phyloP scores from a whole-genome alignment of 106 monocot species.

The Allium sativum region DNA sequence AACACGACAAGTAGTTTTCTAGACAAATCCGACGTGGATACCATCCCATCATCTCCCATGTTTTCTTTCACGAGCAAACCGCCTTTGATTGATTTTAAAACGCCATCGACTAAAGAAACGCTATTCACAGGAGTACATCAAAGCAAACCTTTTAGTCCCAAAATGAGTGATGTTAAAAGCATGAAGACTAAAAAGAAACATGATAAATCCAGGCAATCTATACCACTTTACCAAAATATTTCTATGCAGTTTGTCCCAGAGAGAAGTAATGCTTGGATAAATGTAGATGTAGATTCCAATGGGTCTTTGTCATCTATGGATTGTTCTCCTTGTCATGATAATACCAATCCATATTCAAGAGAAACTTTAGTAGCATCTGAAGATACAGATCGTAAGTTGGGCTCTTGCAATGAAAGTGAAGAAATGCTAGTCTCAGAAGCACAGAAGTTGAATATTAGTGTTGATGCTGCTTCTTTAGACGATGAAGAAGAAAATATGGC shows the following conservation, averaged over 20 bases:
- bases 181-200: conserved; percentile 35
- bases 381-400: conserved; percentile 10
- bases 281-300: conserved; percentile 19
- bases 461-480: conserved; percentile 19
- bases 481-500: conserved; percentile 14
- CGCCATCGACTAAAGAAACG: conserved; percentile 24
- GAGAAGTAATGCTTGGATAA: conserved; percentile 21
- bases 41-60: conserved; percentile 3
- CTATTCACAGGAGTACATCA: conserved; percentile 11
- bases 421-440: conserved; percentile 24
- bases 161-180: conserved; percentile 32
- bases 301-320: conserved; percentile 83
- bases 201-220: conserved; percentile 24
- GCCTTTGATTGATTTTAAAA: conserved; percentile 19
- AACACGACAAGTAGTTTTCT: neutral
- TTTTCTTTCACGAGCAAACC: conserved; percentile 26
- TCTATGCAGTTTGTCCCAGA: conserved; percentile 8
- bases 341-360: conserved; percentile 21
- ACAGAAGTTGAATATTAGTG: conserved; percentile 18
- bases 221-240: conserved; percentile 10
- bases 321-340: conserved; percentile 79
- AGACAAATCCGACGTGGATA: conserved; percentile 6
- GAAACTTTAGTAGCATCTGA: conserved; percentile 37
- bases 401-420: conserved; percentile 24
- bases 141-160: conserved; percentile 20